Evolutionary conservation across 2,329 filamentous ascomycete species (phyloP), one percentile per base, ranked within the genome.

Genomic region (Anthostomella pinea): DNA sequence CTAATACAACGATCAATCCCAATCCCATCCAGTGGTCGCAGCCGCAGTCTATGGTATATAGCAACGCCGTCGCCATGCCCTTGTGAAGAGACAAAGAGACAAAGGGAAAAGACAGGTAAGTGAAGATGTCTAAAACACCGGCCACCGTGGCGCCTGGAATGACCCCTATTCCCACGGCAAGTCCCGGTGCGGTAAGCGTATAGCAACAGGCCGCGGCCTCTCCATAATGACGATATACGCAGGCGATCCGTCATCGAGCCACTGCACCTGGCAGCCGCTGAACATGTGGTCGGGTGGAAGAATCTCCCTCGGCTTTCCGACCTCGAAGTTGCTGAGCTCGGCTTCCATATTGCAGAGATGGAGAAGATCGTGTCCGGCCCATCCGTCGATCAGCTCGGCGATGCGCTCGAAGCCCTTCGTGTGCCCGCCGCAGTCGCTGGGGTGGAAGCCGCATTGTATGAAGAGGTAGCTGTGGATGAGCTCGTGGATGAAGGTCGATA

Each of bases 381-480:
- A 83, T 18, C 65, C 58, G 46, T 83, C 78, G 36, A 83, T 79
- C n/a, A 75, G 59, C 17, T 62, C 63, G 18, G 78, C 79, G 44
- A 83, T 82, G 29, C 64, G 65, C 18, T 67, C 65, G 49, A 83
- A 83, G 2, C 77, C 79, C 2, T 65, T 55, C 2, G 79, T 83
- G 46, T 83, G 79, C 1, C 79, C 79, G 8, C 77, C 78, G 26
- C 68, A 65, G 16, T 67, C 61, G 22, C 70, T 63, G 0, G 78
- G 78, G 27, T 70, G 66, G 53, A 79, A 74, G 4, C 79, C 79
- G 48, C 77, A 81, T 33, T 64, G 67, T 38, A 83, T 72, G 46
- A 83, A 83, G 11, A 83, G 63, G 52, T 81, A 83, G 58, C 78
- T 79, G 59, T 83, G 79, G 30, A 83, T 79, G 48, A 83, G 70